phyloP scores from a whole-genome alignment of 148 eudicot genomes.

The Rheum nobile region DNA sequence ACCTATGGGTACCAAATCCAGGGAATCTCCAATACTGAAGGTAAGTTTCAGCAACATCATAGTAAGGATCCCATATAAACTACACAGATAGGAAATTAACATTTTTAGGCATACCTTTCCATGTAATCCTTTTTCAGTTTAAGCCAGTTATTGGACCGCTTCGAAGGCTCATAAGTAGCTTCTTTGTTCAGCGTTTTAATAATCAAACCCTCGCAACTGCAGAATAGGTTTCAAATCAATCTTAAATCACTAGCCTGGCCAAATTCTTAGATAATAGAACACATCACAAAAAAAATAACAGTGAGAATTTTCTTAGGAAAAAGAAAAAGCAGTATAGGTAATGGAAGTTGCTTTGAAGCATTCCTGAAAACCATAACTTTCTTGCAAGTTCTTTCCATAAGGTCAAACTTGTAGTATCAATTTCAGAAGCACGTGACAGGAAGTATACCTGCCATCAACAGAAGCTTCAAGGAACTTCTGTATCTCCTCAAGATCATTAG shows the following conservation, averaged over 20 bases:
- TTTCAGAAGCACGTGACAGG: background rate
- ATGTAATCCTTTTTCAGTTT: conserved; percentile 93
- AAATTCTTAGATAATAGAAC: background rate
- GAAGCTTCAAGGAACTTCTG: conserved; percentile 85
- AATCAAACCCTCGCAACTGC: conserved; percentile 87
- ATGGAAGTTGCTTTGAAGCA: background rate
- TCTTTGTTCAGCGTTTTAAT: conserved; percentile 83
- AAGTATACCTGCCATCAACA: conserved; percentile 53
- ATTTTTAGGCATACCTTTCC: conserved; percentile 41
- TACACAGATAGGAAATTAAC: background rate
- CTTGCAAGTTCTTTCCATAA: background rate
- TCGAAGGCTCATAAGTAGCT: conserved; percentile 96
- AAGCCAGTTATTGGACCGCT: conserved; percentile 92
- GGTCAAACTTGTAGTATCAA: background rate
- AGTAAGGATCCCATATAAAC: background rate
- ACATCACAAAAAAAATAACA: background rate
- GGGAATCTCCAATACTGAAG: conserved; percentile 84
- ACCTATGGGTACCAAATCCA: conserved; percentile 88
- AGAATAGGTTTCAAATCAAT: conserved; percentile 6
- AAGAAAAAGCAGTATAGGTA: background rate
- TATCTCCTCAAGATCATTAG: conserved; percentile 89
- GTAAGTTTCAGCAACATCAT: background rate
- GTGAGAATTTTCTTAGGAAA: background rate
- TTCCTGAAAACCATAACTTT: background rate
- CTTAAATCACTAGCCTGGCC: background rate